Conservation (phyloP, 495 filamentous ascomycete genomes). For the Chaetomium fimeti region DNA sequence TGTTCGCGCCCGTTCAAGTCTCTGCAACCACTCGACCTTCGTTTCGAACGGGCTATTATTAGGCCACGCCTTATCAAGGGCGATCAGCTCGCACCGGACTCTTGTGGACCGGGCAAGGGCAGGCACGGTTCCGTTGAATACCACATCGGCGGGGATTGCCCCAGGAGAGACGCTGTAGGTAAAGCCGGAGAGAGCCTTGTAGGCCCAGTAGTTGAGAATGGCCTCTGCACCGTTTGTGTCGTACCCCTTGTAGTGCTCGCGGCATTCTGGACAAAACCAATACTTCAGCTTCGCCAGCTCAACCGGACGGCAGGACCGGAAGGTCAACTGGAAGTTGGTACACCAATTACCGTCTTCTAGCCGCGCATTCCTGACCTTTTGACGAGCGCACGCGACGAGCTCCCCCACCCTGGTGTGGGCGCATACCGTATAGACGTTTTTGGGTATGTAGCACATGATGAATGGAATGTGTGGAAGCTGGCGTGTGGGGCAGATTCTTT, state of each 20-base stretch:
- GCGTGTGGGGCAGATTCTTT: not conserved
- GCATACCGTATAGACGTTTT: slow-evolving; percentile 26
- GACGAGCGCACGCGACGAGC: not conserved
- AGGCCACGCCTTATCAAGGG: slow-evolving; percentile 10
- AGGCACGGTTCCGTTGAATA: not conserved
- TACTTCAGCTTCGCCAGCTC: slow-evolving; percentile 4
- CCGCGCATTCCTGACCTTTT: slow-evolving; percentile 3
- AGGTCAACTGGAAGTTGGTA: not conserved
- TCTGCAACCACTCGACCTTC: not conserved
- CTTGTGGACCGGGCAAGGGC: not conserved
- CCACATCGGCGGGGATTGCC: not conserved
- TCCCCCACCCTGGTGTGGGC: slow-evolving; percentile 9
- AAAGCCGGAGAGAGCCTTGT: slow-evolving; percentile 13
- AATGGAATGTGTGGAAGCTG: not conserved
- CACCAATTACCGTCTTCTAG: not conserved
- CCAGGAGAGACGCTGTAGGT: slow-evolving; percentile 7
- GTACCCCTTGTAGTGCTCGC: slow-evolving; percentile 8
- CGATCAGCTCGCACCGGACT: slow-evolving; percentile 18
- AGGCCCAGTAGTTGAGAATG: slow-evolving; percentile 26
- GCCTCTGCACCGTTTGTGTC: not conserved
- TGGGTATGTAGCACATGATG: slow-evolving; percentile 22
- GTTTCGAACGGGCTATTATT: not conserved
- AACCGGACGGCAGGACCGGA: slow-evolving; percentile 8
- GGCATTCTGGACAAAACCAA: slow-evolving; percentile 22
- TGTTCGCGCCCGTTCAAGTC: slow-evolving; percentile 4